These are phyloP conservation scores for Hypoxylon fuscum DNA, from an alignment of 495 filamentous ascomycete genomes.

Conservation along the genomic window DNA sequence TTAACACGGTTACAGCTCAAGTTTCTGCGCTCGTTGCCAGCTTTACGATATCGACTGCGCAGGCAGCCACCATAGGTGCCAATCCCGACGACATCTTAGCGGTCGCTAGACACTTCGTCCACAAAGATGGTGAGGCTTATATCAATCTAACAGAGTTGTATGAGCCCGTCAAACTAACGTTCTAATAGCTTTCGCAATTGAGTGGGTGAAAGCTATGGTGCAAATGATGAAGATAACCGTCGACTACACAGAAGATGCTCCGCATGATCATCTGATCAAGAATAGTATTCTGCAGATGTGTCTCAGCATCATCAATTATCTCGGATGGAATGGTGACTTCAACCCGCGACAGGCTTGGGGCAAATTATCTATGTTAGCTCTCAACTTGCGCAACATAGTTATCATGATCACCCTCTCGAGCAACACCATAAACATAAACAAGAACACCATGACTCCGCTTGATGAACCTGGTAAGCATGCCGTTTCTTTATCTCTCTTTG, in stretches of 20 bases:
- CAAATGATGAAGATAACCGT: conserved; percentile 71
- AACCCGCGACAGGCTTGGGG: conserved; percentile 67
- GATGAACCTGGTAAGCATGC: conserved; percentile 69
- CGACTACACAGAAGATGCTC: conserved; percentile 73
- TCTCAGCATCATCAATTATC: conserved; percentile 73
- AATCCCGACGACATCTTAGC: conserved; percentile 79
- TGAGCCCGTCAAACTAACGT: conserved; percentile 48
- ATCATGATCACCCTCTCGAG: conserved; percentile 71
- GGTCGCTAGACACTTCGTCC: conserved; percentile 62
- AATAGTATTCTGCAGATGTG: conserved; percentile 73
- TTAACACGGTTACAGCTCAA: conserved; percentile 50
- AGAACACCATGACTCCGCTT: conserved; percentile 60
- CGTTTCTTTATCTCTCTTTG: neutral
- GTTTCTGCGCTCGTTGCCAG: conserved; percentile 65
- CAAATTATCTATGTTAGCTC: conserved; percentile 75
- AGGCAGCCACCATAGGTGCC: conserved; percentile 47
- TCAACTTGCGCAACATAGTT: conserved; percentile 76
- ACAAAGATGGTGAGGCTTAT: conserved; percentile 45
- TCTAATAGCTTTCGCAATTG: conserved; percentile 54
- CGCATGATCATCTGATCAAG: conserved; percentile 75
- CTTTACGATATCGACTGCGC: conserved; percentile 67
- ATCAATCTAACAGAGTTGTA: neutral
- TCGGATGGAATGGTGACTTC: conserved; percentile 70
- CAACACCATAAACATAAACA: conserved; percentile 45
- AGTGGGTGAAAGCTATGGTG: conserved; percentile 70